Percentiles rank a stretch among this genome's conserved stretches.
Evolutionary conservation across 495 filamentous ascomycete genomes (phyloP).

Genomic region (Copromyces sp.): DNA sequence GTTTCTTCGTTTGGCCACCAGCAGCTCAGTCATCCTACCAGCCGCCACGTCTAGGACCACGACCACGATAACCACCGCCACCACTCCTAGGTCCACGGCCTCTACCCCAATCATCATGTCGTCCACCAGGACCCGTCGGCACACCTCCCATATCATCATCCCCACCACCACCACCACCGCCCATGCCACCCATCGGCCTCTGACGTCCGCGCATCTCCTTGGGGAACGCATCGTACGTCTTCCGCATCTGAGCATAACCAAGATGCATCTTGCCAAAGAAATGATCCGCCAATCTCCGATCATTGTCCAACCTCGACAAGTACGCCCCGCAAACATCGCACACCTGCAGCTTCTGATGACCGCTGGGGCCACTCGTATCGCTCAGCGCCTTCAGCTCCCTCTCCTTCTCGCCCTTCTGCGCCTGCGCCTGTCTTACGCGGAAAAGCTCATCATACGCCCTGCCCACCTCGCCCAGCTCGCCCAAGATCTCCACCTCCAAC

Average conservation of each 20-base stretch:
- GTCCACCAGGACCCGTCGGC: slow-evolving; percentile 42
- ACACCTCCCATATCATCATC: slow-evolving; percentile 34
- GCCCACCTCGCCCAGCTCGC: slow-evolving; percentile 68
- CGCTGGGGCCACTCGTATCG: slow-evolving; percentile 82
- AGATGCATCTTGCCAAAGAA: slow-evolving; percentile 99
- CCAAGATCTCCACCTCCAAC: slow-evolving; percentile 76
- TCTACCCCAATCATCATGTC: slow-evolving; percentile 44
- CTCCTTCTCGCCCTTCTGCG: slow-evolving; percentile 75
- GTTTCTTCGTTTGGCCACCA: background rate
- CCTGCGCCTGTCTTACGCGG: slow-evolving; percentile 68
- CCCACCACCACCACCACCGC: slow-evolving; percentile 34
- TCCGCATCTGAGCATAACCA: slow-evolving; percentile 95
- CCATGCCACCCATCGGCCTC: slow-evolving; percentile 50
- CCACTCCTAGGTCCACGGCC: slow-evolving; percentile 34
- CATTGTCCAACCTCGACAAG: slow-evolving; percentile 82
- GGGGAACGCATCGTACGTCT: slow-evolving; percentile 73
- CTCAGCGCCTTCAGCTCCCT: slow-evolving; percentile 82
- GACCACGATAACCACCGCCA: slow-evolving; percentile 20
- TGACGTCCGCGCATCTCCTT: slow-evolving; percentile 63
- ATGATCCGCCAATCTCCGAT: slow-evolving; percentile 86
- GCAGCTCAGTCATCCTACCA: slow-evolving; percentile 3
- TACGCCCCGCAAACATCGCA: slow-evolving; percentile 96
- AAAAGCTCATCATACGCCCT: slow-evolving; percentile 78
- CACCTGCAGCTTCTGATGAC: slow-evolving; percentile 96
- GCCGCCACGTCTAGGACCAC: slow-evolving; percentile 6